These are phyloP conservation scores for Diaporthe vexans DNA, from an alignment of 2,329 filamentous ascomycete species.

Conservation along the genomic window DNA sequence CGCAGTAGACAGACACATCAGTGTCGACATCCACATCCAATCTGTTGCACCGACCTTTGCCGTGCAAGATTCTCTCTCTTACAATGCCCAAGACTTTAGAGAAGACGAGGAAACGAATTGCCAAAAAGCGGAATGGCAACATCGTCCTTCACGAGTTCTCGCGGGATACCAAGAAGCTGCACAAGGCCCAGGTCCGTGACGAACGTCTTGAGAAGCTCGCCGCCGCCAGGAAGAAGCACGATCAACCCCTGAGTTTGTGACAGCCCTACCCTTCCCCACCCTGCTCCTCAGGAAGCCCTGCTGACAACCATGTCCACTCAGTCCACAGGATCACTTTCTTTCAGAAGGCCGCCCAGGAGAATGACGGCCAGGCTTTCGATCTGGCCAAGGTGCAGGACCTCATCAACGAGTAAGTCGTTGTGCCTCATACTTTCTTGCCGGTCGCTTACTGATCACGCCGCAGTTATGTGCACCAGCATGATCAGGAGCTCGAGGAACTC, in stretches of 20 bases:
- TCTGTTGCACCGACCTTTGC: too few species aligned
- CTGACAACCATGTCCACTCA: slow-evolving; percentile 50
- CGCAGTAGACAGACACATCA: neutral
- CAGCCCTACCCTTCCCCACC: neutral
- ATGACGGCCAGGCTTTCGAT: slow-evolving; percentile 64
- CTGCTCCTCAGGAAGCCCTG: slow-evolving; percentile 24
- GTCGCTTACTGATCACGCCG: neutral
- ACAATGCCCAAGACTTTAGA: slow-evolving; percentile 82
- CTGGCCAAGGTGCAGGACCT: slow-evolving; percentile 71
- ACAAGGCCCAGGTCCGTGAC: slow-evolving; percentile 84
- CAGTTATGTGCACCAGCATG: slow-evolving; percentile 77
- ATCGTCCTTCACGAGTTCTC: slow-evolving; percentile 89
- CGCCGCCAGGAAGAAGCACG: slow-evolving; percentile 78
- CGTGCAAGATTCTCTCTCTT: slow-evolving; percentile 19
- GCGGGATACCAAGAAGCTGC: slow-evolving; percentile 85
- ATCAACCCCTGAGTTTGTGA: slow-evolving; percentile 77
- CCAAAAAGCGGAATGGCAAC: slow-evolving; percentile 85
- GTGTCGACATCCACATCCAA: neutral
- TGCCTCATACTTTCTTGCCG: slow-evolving; percentile 23
- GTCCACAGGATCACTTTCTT: slow-evolving; percentile 80
- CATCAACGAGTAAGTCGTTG: slow-evolving; percentile 68
- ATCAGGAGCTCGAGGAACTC: slow-evolving; percentile 76
- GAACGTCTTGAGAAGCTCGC: slow-evolving; percentile 83
- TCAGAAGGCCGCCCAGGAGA: slow-evolving; percentile 73
- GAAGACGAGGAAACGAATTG: slow-evolving; percentile 91